Percentiles rank a stretch among this genome's conserved stretches.
Conservation (phyloP, 2,329 filamentous ascomycete species). For the Diaporthe amygdali region DNA sequence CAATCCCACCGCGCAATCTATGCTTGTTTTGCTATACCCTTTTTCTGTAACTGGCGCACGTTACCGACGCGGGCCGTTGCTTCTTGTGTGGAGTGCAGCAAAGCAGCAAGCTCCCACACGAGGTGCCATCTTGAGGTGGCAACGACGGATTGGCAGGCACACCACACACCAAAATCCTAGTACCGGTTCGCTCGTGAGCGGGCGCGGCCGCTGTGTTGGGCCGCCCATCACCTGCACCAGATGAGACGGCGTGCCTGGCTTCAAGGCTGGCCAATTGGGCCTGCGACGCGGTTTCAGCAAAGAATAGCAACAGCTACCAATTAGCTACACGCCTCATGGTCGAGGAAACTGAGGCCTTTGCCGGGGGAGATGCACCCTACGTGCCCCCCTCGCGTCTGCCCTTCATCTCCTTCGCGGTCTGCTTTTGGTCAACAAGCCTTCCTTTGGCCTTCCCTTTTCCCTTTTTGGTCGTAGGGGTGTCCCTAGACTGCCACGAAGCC, state of each 20-base stretch:
- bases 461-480: conserved; percentile 3
- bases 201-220: conserved; percentile 23
- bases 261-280: conserved; percentile 22
- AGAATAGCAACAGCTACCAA: conserved; percentile 31
- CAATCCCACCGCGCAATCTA: not conserved
- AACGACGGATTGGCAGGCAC: conserved; percentile 4
- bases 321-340: conserved; percentile 18
- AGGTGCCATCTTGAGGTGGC: conserved; percentile 10
- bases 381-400: conserved; percentile 9
- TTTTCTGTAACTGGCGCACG: conserved; percentile 13
- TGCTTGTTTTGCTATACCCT: conserved; percentile 13
- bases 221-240: conserved; percentile 18
- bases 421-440: conserved; percentile 9
- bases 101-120: conserved; percentile 9
- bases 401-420: conserved; percentile 12
- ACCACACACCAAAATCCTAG: not conserved
- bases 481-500: conserved; percentile 17
- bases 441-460: conserved; percentile 3
- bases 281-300: conserved; percentile 33
- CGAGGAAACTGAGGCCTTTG: conserved; percentile 16
- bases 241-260: conserved; percentile 16
- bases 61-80: conserved; percentile 25
- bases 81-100: conserved; percentile 7
- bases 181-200: conserved; percentile 18
- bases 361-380: conserved; percentile 7